A percentile compares a stretch with the other conserved stretches of the same genome.
These are phyloP conservation scores for Hibiscus tridactylites DNA, from an alignment of 345 rosid genomes.

Conservation along the genomic window DNA sequence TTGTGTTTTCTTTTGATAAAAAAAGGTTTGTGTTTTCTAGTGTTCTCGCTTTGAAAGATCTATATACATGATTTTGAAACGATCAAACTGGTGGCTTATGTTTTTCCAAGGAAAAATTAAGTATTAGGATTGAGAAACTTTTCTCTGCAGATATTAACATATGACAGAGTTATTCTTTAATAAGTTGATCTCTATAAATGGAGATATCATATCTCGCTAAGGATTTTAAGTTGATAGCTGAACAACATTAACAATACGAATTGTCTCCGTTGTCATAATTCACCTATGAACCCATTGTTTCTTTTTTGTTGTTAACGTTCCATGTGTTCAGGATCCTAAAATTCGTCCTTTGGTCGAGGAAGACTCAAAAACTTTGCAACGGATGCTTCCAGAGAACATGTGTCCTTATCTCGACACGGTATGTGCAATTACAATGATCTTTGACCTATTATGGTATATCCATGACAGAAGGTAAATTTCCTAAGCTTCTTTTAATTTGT, in stretches of 20 bases:
- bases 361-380: constrained; percentile 55
- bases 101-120: not conserved
- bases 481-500: too few relatives aligned
- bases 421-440: constrained; percentile 10
- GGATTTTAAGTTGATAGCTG: not conserved
- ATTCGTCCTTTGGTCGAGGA: constrained; percentile 70
- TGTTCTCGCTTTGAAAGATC: not conserved
- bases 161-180: not conserved
- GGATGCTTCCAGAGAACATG: constrained; percentile 65
- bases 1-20: not conserved
- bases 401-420: constrained; percentile 96
- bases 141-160: not conserved
- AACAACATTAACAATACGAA: not conserved
- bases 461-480: too few relatives aligned
- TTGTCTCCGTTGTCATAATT: not conserved
- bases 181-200: not conserved
- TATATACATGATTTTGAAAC: not conserved
- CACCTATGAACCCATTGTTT: not conserved
- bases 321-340: constrained; percentile 55
- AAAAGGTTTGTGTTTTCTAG: not conserved
- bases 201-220: not conserved
- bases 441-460: constrained; percentile 5
- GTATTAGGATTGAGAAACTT: not conserved
- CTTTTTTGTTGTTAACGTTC: constrained; percentile 1
- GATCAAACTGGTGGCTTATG: not conserved